phyloP scores from a whole-genome alignment of 139 green algal genomes.

The Closterium sp. region DNA sequence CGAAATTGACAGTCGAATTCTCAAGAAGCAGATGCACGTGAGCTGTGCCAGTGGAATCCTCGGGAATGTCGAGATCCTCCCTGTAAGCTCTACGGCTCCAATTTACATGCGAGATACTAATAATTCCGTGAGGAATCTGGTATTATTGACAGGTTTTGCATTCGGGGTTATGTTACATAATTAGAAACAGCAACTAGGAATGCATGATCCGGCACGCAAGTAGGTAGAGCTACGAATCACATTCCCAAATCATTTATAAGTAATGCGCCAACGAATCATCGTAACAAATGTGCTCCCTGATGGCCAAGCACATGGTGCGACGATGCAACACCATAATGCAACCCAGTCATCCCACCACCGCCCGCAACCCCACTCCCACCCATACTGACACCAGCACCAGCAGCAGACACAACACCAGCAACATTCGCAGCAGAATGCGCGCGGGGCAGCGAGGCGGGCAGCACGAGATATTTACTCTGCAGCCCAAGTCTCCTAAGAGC shows the following conservation, averaged over 20 bases:
- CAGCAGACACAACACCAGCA: not conserved
- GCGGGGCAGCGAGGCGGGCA: not conserved
- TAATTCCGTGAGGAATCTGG: no score
- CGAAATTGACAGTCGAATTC: no score
- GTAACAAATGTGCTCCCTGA: not conserved
- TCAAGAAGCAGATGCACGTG: no score
- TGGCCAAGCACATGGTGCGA: not conserved
- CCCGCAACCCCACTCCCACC: no score
- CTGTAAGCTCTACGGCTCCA: no score
- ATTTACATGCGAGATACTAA: no score
- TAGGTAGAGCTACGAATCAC: no score
- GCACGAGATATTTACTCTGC: not conserved
- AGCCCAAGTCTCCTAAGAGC: not conserved
- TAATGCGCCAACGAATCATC: not conserved
- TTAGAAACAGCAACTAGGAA: no score
- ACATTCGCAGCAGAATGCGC: not conserved
- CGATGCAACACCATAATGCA: not conserved
- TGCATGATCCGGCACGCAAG: no score
- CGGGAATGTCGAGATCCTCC: not conserved
- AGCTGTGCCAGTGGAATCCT: not conserved
- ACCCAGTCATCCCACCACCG: not conserved
- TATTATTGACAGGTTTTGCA: no score
- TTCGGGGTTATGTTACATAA: no score
- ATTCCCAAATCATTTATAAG: no score
- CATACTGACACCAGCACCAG: not conserved